Evolutionary conservation across 148 eudicot genomes (phyloP), one percentile per base, ranked within the genome.

Genomic region (Dysphania ambrosioides): DNA sequence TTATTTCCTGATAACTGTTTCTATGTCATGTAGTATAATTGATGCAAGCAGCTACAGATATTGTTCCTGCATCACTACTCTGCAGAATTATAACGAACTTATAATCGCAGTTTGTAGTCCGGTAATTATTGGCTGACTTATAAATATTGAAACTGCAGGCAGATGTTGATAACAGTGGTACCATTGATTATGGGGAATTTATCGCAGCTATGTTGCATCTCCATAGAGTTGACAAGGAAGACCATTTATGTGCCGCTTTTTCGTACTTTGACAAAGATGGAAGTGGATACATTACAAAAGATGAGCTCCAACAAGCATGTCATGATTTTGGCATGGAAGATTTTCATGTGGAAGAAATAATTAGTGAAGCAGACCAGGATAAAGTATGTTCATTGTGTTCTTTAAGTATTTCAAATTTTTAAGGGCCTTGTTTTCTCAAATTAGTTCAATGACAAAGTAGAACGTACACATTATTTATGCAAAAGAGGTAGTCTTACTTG

Each of bases 261-360:
- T 80, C 97, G 18, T 91, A 89, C 75, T 94, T 91, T 79, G 98
- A 94, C 83, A 94, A 87, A 81, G 98, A 94, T 70, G 97, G 91
- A 26, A 94, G 97, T 74, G 98, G 98, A 62, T 94, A 83, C 72
- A 94, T 94, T 30, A 91, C 97, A 38, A 83, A 57, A 80, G 98
- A 91, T 57, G 96, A 91, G 79, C 88, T 94, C 42, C 97, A 94
- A 77, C 85, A 83, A 81, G 96, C 96, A 63, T 94, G 96, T 69
- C 85, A 87, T 58, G 97, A 94, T 74, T 91, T 94, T 78, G 96
- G 97, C 56, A 77, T 88, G 7, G 82, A 75, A 0, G 86, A 85
- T 61, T 40, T 68, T 51, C 86, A 80, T 66, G 80, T 88, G 80
- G 96, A 91, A 78, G 97, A 94, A 47, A 87, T 90, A 72, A 90